A percentile compares a stretch with the other conserved stretches of the same genome.
These are phyloP conservation scores for Aspergillus sp. DNA, from an alignment of 2,329 filamentous ascomycete species.

Conservation along the genomic window DNA sequence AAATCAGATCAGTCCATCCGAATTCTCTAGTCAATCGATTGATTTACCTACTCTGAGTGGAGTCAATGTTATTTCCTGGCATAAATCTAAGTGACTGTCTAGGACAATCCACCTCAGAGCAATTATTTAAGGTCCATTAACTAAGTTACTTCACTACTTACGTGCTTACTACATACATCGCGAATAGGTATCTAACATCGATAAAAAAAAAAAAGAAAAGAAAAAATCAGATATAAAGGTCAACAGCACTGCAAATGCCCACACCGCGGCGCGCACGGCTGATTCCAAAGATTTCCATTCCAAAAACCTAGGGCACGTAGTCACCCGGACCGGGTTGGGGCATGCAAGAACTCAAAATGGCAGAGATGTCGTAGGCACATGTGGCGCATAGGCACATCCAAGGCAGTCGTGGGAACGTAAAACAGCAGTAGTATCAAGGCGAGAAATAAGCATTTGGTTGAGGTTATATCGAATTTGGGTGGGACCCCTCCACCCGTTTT, in stretches of 20 bases:
- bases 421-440: neutral
- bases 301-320: no score
- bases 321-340: neutral
- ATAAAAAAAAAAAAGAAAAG: slow-evolving; percentile 16
- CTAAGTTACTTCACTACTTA: neutral
- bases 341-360: slow-evolving; percentile 3
- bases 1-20: no score
- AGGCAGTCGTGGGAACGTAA: slow-evolving; percentile 14
- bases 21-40: no score
- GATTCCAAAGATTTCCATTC: slow-evolving; percentile 9
- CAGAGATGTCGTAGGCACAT: slow-evolving; percentile 11
- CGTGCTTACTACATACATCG: slow-evolving; percentile 32
- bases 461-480: neutral
- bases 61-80: no score
- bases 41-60: no score
- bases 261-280: slow-evolving; percentile 3
- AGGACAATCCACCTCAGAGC: neutral
- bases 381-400: slow-evolving; percentile 18
- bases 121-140: slow-evolving; percentile 28
- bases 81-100: no score
- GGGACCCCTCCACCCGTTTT: neutral
- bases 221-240: neutral
- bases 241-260: slow-evolving; percentile 15
- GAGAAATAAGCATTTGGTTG: neutral
- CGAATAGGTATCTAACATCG: slow-evolving; percentile 40